A percentile compares a stretch with the other conserved stretches of the same genome.
Evolutionary conservation across 768 basidiomycete genomes (phyloP).

Genomic region (Suillus tomentosus): DNA sequence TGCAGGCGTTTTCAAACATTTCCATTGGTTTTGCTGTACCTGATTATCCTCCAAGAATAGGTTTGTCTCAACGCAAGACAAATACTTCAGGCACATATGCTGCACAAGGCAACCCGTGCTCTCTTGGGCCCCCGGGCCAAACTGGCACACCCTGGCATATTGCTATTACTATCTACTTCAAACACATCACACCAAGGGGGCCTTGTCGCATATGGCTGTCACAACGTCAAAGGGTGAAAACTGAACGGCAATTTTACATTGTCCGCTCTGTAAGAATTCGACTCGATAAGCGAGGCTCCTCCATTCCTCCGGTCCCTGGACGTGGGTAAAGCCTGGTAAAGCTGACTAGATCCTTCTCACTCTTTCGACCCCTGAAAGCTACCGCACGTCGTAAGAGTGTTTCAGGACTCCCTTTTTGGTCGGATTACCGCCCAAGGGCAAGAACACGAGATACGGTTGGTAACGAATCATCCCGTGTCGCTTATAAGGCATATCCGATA

Average conservation of each 20-base stretch:
- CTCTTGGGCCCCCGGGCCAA: background rate
- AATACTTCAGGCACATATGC: conserved; percentile 11
- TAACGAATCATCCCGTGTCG: background rate
- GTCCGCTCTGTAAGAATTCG: background rate
- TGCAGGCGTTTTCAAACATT: background rate
- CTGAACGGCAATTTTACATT: background rate
- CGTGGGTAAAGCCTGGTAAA: background rate
- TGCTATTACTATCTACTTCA: background rate
- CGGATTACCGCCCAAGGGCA: background rate
- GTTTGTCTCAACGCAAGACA: conserved; percentile 1
- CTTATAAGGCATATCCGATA: background rate
- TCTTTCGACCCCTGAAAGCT: conserved; percentile 2
- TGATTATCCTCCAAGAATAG: conserved; percentile 15
- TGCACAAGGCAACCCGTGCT: conserved; percentile 1
- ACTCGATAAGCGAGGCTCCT: background rate
- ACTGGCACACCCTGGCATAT: background rate
- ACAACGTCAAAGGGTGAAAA: conserved; percentile 5
- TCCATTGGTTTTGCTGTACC: conserved; percentile 1
- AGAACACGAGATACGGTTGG: background rate
- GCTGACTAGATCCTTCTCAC: background rate
- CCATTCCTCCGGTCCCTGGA: conserved; percentile 6
- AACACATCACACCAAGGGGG: background rate
- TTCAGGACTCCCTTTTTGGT: background rate
- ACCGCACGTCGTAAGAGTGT: background rate
- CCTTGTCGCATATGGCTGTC: background rate